phyloP scores from a whole-genome alignment of 345 rosid genomes.

The Populus nigra region DNA sequence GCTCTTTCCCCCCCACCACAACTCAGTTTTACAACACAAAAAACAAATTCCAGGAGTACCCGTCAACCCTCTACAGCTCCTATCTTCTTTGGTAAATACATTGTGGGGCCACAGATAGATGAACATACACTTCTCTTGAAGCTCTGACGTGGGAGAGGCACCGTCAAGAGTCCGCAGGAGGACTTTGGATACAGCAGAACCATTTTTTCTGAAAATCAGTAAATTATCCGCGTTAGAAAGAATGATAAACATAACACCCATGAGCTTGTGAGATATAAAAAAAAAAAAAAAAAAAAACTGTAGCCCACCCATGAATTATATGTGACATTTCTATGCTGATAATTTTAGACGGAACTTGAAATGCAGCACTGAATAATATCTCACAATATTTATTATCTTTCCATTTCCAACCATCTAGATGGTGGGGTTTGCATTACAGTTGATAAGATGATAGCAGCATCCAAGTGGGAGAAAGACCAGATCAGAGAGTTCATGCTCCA shows the following conservation, averaged over 20 bases:
- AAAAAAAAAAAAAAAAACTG: background rate
- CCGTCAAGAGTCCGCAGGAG: slow-evolving; percentile 64
- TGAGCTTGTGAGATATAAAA: background rate
- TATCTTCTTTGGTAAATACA: slow-evolving; percentile 39
- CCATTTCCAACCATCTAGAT: slow-evolving; percentile 1
- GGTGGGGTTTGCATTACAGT: background rate
- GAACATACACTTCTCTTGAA: slow-evolving; percentile 33
- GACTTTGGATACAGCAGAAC: slow-evolving; percentile 83
- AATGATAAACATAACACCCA: background rate
- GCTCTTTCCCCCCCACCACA: slow-evolving; percentile 36
- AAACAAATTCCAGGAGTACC: slow-evolving; percentile 38
- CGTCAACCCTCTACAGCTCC: slow-evolving; percentile 42
- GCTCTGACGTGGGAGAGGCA: slow-evolving; percentile 21
- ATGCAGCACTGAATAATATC: background rate
- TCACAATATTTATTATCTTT: background rate
- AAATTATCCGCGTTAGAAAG: slow-evolving; percentile 16
- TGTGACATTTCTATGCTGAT: background rate
- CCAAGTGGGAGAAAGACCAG: background rate
- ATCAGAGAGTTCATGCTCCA: background rate
- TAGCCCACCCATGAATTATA: background rate
- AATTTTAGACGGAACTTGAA: background rate
- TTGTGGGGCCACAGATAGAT: slow-evolving; percentile 40
- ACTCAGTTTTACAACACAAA: slow-evolving; percentile 46
- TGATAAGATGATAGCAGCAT: background rate
- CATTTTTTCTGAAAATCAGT: slow-evolving; percentile 68